Conservation (phyloP, 192 early-diverging fungal species). For the Coemansia furcata region DNA sequence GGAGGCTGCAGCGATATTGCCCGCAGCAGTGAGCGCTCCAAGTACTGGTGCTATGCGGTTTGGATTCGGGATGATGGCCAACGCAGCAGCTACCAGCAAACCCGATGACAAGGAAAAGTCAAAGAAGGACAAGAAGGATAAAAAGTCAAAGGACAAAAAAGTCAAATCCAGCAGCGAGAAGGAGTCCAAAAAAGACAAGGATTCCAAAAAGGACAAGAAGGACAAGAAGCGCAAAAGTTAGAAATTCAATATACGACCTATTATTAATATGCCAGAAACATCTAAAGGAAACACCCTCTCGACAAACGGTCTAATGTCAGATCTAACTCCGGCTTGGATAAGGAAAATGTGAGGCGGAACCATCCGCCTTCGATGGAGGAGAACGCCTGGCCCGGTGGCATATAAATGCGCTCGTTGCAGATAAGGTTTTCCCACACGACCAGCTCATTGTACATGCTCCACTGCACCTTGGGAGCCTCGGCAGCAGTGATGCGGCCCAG, state of each 20-base stretch:
- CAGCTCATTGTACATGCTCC: slow-evolving; percentile 53
- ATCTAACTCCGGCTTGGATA: slow-evolving; percentile 48
- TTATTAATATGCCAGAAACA: neutral
- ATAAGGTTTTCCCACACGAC: slow-evolving; percentile 52
- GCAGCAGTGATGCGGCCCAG: slow-evolving; percentile 4
- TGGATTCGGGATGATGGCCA: slow-evolving; percentile 37
- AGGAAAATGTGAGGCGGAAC: slow-evolving; percentile 66
- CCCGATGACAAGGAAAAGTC: neutral
- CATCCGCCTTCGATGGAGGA: slow-evolving; percentile 57
- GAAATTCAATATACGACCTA: neutral
- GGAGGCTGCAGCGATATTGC: neutral
- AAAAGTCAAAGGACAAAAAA: slow-evolving; percentile 5
- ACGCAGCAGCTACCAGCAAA: neutral
- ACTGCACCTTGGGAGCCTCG: slow-evolving; percentile 5
- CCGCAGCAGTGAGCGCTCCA: neutral
- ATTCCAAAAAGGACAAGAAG: neutral
- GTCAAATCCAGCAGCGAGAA: neutral
- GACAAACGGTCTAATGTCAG: slow-evolving; percentile 54
- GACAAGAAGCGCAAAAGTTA: slow-evolving; percentile 8
- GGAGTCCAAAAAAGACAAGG: neutral
- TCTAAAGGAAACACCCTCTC: slow-evolving; percentile 8
- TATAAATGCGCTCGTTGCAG: slow-evolving; percentile 60
- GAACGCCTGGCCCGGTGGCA: slow-evolving; percentile 69
- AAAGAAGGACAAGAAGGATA: slow-evolving; percentile 6
- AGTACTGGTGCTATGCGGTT: slow-evolving; percentile 18